Conservation (phyloP, 2,329 filamentous ascomycete species). For the Neonectria sp. region DNA sequence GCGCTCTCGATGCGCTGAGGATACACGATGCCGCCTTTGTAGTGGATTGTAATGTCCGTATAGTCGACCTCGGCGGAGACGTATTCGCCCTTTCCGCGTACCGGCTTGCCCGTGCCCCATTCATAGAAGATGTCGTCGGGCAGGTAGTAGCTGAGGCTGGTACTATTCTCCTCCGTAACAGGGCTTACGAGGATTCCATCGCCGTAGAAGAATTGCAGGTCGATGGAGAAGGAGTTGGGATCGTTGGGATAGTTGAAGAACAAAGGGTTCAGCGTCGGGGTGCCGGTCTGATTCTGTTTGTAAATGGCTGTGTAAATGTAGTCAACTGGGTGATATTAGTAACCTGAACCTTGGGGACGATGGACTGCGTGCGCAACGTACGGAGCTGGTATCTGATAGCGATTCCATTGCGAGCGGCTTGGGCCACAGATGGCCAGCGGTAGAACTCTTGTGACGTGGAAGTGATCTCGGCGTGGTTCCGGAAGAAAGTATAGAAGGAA, state of each 20-base stretch:
- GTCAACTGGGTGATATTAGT: slow-evolving; percentile 62
- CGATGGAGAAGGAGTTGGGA: slow-evolving; percentile 58
- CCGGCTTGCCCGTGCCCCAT: slow-evolving; percentile 61
- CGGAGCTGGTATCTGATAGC: slow-evolving; percentile 76
- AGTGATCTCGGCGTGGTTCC: slow-evolving; percentile 72
- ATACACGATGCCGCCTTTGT: slow-evolving; percentile 75
- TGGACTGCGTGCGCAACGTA: slow-evolving; percentile 7
- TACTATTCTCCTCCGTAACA: slow-evolving; percentile 60
- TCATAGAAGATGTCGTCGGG: slow-evolving; percentile 66
- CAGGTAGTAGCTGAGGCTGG: slow-evolving; percentile 61
- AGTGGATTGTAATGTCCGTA: slow-evolving; percentile 74
- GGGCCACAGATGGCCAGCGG: slow-evolving; percentile 72
- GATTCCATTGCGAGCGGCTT: slow-evolving; percentile 77
- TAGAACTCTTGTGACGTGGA: slow-evolving; percentile 74
- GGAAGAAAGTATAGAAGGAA: slow-evolving; percentile 78
- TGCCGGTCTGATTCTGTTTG: slow-evolving; percentile 71
- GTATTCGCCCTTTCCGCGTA: slow-evolving; percentile 54
- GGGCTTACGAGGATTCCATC: slow-evolving; percentile 62
- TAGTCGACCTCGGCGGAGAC: slow-evolving; percentile 53
- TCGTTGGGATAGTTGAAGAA: slow-evolving; percentile 77
- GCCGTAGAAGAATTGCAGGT: slow-evolving; percentile 66
- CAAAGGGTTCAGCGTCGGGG: slow-evolving; percentile 77
- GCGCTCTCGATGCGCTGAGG: slow-evolving; percentile 68
- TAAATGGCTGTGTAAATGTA: slow-evolving; percentile 82
- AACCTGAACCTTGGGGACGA: accelerated